phyloP scores from a whole-genome alignment of 108 stramenopile genomes.

The Pseudonitzschia delicatissima region DNA sequence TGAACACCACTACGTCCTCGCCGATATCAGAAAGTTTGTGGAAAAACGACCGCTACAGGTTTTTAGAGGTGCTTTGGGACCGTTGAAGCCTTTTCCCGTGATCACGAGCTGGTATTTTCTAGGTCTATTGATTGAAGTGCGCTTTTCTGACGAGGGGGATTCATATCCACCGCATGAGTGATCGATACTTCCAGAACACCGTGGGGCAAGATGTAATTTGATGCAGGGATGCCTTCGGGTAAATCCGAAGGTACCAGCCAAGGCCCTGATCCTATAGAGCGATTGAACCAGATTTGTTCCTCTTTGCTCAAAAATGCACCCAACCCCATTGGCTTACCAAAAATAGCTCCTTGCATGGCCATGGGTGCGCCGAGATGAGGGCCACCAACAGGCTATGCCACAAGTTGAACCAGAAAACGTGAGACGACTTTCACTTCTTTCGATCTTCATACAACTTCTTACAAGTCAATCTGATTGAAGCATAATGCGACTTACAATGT shows the following conservation, averaged over 20 bases:
- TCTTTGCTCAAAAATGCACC: slow-evolving; percentile 50
- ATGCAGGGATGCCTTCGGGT: slow-evolving; percentile 21
- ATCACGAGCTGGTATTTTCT: slow-evolving; percentile 15
- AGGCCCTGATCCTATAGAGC: slow-evolving; percentile 52
- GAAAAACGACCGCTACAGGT: slow-evolving; percentile 3
- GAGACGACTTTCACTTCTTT: neutral
- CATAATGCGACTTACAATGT: slow-evolving; percentile 32
- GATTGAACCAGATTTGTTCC: slow-evolving; percentile 42
- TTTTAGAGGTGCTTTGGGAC: neutral
- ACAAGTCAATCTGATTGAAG: neutral
- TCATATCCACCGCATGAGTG: neutral
- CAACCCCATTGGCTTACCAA: slow-evolving; percentile 64
- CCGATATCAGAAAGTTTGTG: slow-evolving; percentile 1
- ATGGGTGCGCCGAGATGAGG: slow-evolving; percentile 63
- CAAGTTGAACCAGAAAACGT: neutral
- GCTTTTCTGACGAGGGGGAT: slow-evolving; percentile 10
- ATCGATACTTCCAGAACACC: slow-evolving; percentile 22
- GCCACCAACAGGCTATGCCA: slow-evolving; percentile 44
- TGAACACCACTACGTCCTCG: slow-evolving; percentile 10
- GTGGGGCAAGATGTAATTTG: slow-evolving; percentile 14
- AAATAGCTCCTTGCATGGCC: slow-evolving; percentile 37
- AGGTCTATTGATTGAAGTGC: slow-evolving; percentile 8
- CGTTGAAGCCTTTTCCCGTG: neutral
- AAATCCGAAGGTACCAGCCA: slow-evolving; percentile 49
- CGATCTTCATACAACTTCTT: neutral